Evolutionary conservation across 169 alveolate species (phyloP).

Genomic region (Plasmodium chabaudi): DNA sequence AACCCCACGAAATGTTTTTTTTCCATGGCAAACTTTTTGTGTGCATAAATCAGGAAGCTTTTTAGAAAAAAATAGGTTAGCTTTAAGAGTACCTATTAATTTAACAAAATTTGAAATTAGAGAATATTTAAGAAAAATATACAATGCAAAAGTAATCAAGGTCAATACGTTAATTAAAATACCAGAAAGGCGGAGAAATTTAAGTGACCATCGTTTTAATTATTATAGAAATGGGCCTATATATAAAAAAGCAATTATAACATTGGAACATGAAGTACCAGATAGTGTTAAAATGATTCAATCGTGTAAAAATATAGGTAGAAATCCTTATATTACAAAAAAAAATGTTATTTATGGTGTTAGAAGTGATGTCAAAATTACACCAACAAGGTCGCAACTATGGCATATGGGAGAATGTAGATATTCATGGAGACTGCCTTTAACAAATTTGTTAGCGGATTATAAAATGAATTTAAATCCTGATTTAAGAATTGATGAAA

Average conservation of each 20-base stretch:
- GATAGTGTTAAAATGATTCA: slow-evolving; percentile 90
- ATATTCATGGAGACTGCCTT: slow-evolving; percentile 84
- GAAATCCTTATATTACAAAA: slow-evolving; percentile 89
- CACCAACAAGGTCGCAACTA: slow-evolving; percentile 76
- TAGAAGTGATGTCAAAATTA: slow-evolving; percentile 78
- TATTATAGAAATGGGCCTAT: slow-evolving; percentile 90
- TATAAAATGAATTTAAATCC: slow-evolving; percentile 60
- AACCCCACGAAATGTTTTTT: slow-evolving; percentile 87
- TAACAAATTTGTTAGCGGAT: slow-evolving; percentile 85
- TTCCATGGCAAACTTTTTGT: slow-evolving; percentile 90
- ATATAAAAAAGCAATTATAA: slow-evolving; percentile 91
- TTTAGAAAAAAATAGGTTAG: slow-evolving; percentile 88
- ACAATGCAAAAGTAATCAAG: slow-evolving; percentile 88
- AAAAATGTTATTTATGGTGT: slow-evolving; percentile 86
- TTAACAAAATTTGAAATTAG: slow-evolving; percentile 90
- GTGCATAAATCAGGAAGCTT: slow-evolving; percentile 89
- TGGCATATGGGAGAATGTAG: slow-evolving; percentile 79
- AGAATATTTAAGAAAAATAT: slow-evolving; percentile 88
- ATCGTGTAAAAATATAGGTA: slow-evolving; percentile 83
- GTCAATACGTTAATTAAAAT: slow-evolving; percentile 88
- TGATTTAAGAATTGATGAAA: slow-evolving; percentile 69
- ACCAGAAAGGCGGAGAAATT: slow-evolving; percentile 86
- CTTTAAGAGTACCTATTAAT: slow-evolving; percentile 90
- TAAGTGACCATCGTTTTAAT: slow-evolving; percentile 76
- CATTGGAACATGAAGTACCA: slow-evolving; percentile 89